Base-by-base conservation (phyloP, 306 rosid species). In the Lablab purpureus region DNA sequence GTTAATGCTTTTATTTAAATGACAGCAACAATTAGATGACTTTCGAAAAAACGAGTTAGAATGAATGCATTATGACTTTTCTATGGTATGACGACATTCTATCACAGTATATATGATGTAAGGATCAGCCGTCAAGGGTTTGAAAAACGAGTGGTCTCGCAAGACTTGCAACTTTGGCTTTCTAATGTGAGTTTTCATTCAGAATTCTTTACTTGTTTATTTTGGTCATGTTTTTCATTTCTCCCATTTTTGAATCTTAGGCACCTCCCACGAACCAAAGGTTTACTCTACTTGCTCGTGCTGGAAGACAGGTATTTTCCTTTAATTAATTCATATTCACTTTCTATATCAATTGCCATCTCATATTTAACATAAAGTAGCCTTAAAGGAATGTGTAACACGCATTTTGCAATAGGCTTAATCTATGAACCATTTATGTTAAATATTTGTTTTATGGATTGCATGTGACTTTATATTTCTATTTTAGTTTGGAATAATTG, bases 81-180 rank as follows among this genome's bases (percentile, higher is more conserved):
- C n/a, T 23, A 9, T 25, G 28, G 14, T 30, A 2, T 79, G 78
- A 59, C 86, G 51, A 67, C 63, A 11, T 76, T 41, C 43, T 71
- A 72, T 82, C 56, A 56, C 95, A 94, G 98, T 5, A 88, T 94
- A 77, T 82, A 64, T 55, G 88, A 89, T 45, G 91, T 90, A 71
- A 76, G 86, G 87, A 83, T 94, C 82, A 91, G 82, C 70, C 89
- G 97, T 55, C 97, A 94, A 86, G 98, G 98, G 55, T 92, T 94
- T 67, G 98, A 94, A 84, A 94, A 85, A 86, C 89, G 97, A 79
- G 98, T 94, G 76, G 98, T 94, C 81, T 94, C 98, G 37, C 98
- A 89, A 84, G 98, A 94, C 80, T 89, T 83, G 68, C 86, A 83
- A 63, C 86, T 83, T 67, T 83, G 86, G 98, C 98, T 94, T 58